A percentile compares a stretch with the other conserved stretches of the same genome.
These are phyloP conservation scores for Citrus reticulata DNA, from an alignment of 345 rosid genomes.

Conservation along the genomic window DNA sequence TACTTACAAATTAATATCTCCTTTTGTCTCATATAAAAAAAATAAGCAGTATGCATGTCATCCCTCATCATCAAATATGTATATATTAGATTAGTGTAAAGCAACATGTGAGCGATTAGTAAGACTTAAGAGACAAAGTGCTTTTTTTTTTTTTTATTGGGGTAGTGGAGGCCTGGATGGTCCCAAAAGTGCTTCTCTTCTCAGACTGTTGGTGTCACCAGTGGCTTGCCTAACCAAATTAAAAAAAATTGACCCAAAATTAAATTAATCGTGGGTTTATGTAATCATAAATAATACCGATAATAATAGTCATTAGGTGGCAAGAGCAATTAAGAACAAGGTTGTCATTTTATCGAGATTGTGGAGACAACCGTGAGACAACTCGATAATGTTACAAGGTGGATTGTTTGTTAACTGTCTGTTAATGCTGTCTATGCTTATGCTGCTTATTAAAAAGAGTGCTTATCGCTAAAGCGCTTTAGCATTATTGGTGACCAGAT, in stretches of 20 bases:
- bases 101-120: not conserved
- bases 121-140: not conserved
- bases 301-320: conserved; percentile 14
- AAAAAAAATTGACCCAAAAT: not conserved
- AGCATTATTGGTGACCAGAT: not conserved
- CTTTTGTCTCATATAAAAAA: not conserved
- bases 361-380: conserved; percentile 29
- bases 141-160: too few species aligned
- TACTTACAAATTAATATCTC: not conserved
- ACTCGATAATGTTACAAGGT: conserved; percentile 8
- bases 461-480: not conserved
- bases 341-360: conserved; percentile 13
- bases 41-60: not conserved
- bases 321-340: conserved; percentile 11
- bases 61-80: not conserved
- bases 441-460: not conserved
- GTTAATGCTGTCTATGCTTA: not conserved
- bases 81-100: not conserved
- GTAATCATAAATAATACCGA: not conserved
- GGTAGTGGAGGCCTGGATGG: not conserved
- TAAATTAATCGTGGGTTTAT: not conserved
- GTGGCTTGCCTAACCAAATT: not conserved
- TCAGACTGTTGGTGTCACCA: conserved; percentile 7
- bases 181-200: not conserved
- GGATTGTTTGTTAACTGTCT: conserved; percentile 12